These are phyloP conservation scores for Globisporangium echinulatum DNA, from an alignment of 352 stramenopile species.

Conservation along the genomic window DNA sequence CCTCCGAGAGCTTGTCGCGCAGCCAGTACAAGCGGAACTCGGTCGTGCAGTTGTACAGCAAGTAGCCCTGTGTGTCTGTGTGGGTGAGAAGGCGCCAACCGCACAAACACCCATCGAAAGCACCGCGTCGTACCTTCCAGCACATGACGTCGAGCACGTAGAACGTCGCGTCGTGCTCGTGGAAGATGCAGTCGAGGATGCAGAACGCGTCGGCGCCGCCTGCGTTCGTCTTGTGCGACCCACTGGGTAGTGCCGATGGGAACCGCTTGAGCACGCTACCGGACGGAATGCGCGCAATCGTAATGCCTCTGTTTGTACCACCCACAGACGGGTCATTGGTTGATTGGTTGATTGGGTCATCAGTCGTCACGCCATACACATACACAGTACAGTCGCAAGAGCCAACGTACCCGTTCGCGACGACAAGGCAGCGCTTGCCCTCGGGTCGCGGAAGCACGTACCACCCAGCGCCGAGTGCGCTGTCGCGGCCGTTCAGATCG, in stretches of 20 bases:
- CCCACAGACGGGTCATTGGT: too few relatives aligned
- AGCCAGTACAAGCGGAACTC: slow-evolving; percentile 91
- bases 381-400: background rate
- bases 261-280: slow-evolving; percentile 85
- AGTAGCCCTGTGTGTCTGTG: slow-evolving; percentile 39
- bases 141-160: slow-evolving; percentile 93
- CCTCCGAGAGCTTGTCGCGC: slow-evolving; percentile 86
- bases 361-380: background rate
- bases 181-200: slow-evolving; percentile 91
- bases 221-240: slow-evolving; percentile 72
- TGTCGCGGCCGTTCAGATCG: slow-evolving; percentile 78
- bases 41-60: slow-evolving; percentile 90
- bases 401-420: slow-evolving; percentile 63
- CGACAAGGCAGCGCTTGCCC: slow-evolving; percentile 86
- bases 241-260: slow-evolving; percentile 70
- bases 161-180: slow-evolving; percentile 84
- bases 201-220: slow-evolving; percentile 64
- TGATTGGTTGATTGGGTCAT: too few relatives aligned
- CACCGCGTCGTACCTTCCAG: slow-evolving; percentile 64
- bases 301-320: slow-evolving; percentile 43
- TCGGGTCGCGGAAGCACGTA: slow-evolving; percentile 89
- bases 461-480: slow-evolving; percentile 71
- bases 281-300: slow-evolving; percentile 69
- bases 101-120: background rate
- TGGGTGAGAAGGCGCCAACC: background rate